Conservation (phyloP, 148 eudicot genomes). For the Dianthus caryophyllus region DNA sequence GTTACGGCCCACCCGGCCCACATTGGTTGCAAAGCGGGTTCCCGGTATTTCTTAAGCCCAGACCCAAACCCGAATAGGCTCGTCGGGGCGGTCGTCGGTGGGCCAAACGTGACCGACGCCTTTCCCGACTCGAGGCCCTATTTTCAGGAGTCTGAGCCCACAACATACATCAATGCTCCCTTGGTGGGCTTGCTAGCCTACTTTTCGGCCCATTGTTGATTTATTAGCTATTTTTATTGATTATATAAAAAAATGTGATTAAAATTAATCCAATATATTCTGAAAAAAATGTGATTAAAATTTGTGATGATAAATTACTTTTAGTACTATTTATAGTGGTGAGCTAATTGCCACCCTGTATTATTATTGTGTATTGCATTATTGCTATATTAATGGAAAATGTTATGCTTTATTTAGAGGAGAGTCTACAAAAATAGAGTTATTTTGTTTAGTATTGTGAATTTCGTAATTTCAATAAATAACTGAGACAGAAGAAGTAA, state of each 20-base stretch:
- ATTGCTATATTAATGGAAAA: conserved; percentile 19
- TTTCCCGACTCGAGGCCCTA: conserved; percentile 89
- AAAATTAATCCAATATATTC: not conserved
- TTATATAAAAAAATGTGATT: not conserved
- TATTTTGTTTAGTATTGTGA: too few relatives aligned
- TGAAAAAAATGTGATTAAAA: not conserved
- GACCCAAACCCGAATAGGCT: conserved; percentile 80
- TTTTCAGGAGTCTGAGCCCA: conserved; percentile 90
- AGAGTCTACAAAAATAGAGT: not conserved
- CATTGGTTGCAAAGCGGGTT: conserved; percentile 76
- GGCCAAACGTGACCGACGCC: conserved; percentile 73
- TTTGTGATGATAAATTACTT: not conserved
- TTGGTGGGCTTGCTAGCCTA: conserved; percentile 86
- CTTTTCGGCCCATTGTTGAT: conserved; percentile 67
- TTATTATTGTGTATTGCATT: conserved; percentile 9
- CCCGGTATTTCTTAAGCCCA: conserved; percentile 60
- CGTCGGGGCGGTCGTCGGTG: conserved; percentile 93
- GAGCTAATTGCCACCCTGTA: conserved; percentile 47
- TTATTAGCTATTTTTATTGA: not conserved
- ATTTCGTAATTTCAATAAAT: too few relatives aligned
- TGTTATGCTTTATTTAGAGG: not conserved
- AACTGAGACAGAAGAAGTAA: too few relatives aligned
- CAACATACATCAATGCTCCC: conserved; percentile 93
- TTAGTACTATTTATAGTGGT: conserved; percentile 26
- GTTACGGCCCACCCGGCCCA: conserved; percentile 59